Evolutionary conservation across 2,329 filamentous ascomycete species (phyloP).

Genomic region (Neurospora sp.): DNA sequence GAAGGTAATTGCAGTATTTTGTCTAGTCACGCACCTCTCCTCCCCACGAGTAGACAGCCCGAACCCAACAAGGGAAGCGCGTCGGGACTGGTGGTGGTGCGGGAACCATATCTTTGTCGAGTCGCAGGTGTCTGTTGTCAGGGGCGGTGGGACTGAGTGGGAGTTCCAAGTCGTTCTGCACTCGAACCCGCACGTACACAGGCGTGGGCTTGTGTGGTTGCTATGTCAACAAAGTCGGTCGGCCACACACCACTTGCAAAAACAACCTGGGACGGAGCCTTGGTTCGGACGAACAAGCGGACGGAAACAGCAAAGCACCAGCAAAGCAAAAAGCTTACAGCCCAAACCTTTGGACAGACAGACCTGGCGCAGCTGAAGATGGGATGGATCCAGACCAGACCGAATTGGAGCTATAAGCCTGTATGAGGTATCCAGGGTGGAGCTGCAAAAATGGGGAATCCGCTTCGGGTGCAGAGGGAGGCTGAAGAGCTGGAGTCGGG

Average conservation of each 20-base stretch:
- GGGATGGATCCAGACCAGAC: not conserved
- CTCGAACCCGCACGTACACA: not conserved
- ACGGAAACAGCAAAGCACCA: not conserved
- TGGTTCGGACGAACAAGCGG: not conserved
- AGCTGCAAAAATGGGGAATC: not conserved
- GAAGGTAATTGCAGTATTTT: not conserved
- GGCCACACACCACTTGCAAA: not conserved
- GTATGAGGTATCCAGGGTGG: not conserved
- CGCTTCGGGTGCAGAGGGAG: not conserved
- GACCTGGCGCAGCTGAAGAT: not conserved
- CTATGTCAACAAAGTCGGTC: not conserved
- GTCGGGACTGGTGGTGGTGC: conserved; percentile 56
- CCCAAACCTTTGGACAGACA: not conserved
- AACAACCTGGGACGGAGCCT: not conserved
- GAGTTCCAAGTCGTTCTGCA: not conserved
- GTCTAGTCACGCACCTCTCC: conserved; percentile 55
- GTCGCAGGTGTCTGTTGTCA: not conserved
- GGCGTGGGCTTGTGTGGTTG: not conserved
- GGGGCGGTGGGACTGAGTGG: not conserved
- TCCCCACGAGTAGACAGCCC: conserved; percentile 87
- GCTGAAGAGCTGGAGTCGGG: not conserved
- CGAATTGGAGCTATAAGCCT: not conserved
- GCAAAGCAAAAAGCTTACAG: not conserved
- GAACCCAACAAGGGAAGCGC: conserved; percentile 83
- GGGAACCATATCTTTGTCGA: conserved; percentile 34